These are phyloP conservation scores for Eucalyptus viminalis DNA, from an alignment of 345 rosid genomes.

Conservation along the genomic window DNA sequence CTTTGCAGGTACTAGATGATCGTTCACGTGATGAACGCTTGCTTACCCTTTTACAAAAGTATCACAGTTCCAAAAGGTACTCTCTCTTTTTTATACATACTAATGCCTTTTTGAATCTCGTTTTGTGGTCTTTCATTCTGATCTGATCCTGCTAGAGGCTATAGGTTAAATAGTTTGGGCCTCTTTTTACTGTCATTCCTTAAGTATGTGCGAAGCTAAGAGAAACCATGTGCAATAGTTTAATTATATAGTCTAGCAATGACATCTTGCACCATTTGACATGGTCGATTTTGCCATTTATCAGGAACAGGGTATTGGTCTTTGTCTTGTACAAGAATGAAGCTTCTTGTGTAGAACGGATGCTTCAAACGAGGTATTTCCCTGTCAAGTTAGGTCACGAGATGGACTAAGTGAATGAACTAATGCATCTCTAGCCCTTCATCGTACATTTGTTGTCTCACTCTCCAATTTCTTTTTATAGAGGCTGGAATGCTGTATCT, in stretches of 20 bases:
- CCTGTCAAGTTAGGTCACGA: not conserved
- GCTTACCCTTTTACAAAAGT: constrained; percentile 69
- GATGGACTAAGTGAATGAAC: not conserved
- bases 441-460: not conserved
- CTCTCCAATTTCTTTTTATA: constrained; percentile 1
- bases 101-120: not conserved
- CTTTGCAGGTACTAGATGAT: constrained; percentile 69
- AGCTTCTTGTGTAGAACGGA: constrained; percentile 80
- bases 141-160: not conserved
- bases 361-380: constrained; percentile 52
- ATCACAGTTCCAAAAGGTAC: constrained; percentile 75
- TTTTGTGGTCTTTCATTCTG: not conserved
- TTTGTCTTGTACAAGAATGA: constrained; percentile 92
- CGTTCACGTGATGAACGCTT: constrained; percentile 64
- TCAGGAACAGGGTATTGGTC: constrained; percentile 81
- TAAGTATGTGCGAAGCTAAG: not conserved
- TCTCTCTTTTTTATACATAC: not conserved
- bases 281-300: not conserved
- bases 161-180: not conserved
- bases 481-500: constrained; percentile 90
- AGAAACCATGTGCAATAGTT: not conserved
- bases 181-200: not conserved
- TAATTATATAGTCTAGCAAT: not conserved
- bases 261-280: not conserved
- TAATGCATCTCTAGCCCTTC: not conserved